Base-by-base conservation (phyloP, 208 protist species). In the Leishmania guyanensis region DNA sequence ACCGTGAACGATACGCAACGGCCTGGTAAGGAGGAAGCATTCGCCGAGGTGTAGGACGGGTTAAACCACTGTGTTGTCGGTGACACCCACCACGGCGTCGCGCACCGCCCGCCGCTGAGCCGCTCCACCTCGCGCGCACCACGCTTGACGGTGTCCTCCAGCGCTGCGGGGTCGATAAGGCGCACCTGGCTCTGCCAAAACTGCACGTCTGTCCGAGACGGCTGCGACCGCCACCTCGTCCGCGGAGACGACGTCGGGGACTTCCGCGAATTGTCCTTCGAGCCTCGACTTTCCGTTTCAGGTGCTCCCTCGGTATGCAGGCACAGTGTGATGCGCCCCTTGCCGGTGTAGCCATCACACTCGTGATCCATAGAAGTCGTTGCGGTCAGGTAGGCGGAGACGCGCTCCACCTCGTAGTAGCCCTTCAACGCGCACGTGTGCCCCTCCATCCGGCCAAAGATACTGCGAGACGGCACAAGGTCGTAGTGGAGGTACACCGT, bases 291-390 rank as follows among this genome's bases (percentile, higher is more conserved):
- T 39, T 26, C 46, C 1, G 46, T 39, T n/a, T 68, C 14, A 6
- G 50, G 43, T 9, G 75, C 48, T 2, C 62, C 78, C 58, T 92
- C 90, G 1, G 91, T 89, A 78, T 95, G 90, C 36, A 97, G 83
- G 80, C 94, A 97, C 64, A 97, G 87, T 20, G 90, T 91, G 54
- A 97, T 87, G 62, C 80, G 75, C 6, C 90, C 91, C 36, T 77
- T 22, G 9, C 92, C 90, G 33, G 89, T 94, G 86, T 98, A 98
- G n/a, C 86, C 91, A 75, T 96, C 93, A 75, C 94, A 98, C 85
- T 98, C 94, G 84, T 98, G 94, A 82, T 92, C 88, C 46, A 94
- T 85, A 16, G 85, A 89, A 14, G 90, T 96, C 29, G 89, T 83
- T 29, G 87, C 91, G 17, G 90, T 89, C 8, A 98, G 74, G 82